A percentile compares a stretch with the other conserved stretches of the same genome.
phyloP scores from a whole-genome alignment of 1,284 basidiomycete genomes.

The Stygiomarasmius scandens region DNA sequence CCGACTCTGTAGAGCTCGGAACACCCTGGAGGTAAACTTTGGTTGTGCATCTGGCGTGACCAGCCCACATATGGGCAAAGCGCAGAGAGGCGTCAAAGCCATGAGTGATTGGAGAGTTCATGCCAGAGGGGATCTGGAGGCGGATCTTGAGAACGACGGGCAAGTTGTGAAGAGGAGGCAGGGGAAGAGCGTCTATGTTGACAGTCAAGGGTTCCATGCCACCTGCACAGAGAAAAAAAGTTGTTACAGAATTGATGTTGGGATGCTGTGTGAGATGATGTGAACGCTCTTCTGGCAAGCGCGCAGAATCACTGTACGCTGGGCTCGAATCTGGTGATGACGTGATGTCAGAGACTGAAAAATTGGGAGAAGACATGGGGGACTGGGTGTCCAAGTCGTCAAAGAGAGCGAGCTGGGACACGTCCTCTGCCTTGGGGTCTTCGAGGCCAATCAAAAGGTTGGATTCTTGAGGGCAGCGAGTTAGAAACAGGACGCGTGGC shows the following conservation, averaged over 20 bases:
- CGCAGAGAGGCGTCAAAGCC: slow-evolving; percentile 65
- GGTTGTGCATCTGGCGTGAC: slow-evolving; percentile 61
- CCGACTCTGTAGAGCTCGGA: slow-evolving; percentile 54
- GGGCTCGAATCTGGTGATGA: slow-evolving; percentile 6
- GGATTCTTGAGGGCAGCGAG: slow-evolving; percentile 33
- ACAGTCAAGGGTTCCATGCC: slow-evolving; percentile 65
- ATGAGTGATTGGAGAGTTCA: slow-evolving; percentile 38
- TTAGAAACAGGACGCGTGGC: slow-evolving; percentile 10
- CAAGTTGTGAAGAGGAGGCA: slow-evolving; percentile 28
- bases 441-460: slow-evolving; percentile 75
- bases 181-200: slow-evolving; percentile 51
- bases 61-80: slow-evolving; percentile 53
- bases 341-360: slow-evolving; percentile 8
- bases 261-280: slow-evolving; percentile 15
- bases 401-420: neutral
- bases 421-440: slow-evolving; percentile 49
- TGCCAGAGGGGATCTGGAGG: slow-evolving; percentile 50
- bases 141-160: slow-evolving; percentile 50
- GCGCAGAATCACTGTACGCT: neutral
- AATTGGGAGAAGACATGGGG: slow-evolving; percentile 27
- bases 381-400: slow-evolving; percentile 29
- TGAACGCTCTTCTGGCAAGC: neutral
- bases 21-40: slow-evolving; percentile 53
- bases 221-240: slow-evolving; percentile 59
- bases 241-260: slow-evolving; percentile 38